Evolutionary conservation across 2,329 filamentous ascomycete species (phyloP).

Genomic region (Rosellinia necatrix): DNA sequence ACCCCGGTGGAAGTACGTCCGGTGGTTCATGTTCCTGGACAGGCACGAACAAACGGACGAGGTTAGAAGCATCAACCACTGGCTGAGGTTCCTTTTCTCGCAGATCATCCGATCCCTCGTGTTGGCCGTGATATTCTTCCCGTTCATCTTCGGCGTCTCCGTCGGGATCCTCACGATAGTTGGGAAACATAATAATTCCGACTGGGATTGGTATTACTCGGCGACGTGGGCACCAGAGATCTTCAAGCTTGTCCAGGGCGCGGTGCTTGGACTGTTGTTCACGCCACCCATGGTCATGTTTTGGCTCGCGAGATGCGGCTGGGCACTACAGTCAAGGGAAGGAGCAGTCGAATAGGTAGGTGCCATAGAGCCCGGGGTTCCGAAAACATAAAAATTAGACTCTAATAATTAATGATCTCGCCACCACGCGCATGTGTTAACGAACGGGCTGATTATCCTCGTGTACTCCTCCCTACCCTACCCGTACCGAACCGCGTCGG

Average conservation of each 20-base stretch:
- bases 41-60: slow-evolving; percentile 34
- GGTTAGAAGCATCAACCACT: slow-evolving; percentile 37
- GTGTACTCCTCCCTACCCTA: slow-evolving; percentile 36
- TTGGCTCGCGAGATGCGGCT: slow-evolving; percentile 56
- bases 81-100: slow-evolving; percentile 43
- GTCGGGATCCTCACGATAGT: slow-evolving; percentile 50
- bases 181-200: slow-evolving; percentile 42
- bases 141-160: slow-evolving; percentile 49
- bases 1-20: slow-evolving; percentile 41
- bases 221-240: slow-evolving; percentile 52
- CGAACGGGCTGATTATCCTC: not conserved
- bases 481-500: slow-evolving; percentile 63
- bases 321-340: slow-evolving; percentile 43
- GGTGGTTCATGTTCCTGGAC: slow-evolving; percentile 53
- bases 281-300: slow-evolving; percentile 55
- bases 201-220: slow-evolving; percentile 51
- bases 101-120: slow-evolving; percentile 45
- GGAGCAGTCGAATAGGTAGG: slow-evolving; percentile 1
- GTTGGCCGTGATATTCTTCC: slow-evolving; percentile 45
- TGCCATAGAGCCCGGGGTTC: not conserved
- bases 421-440: not conserved
- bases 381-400: slow-evolving; percentile 11
- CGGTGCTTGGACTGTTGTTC: slow-evolving; percentile 50
- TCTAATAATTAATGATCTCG: slow-evolving; percentile 18
- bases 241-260: slow-evolving; percentile 57